Percentiles rank a stretch among this genome's conserved stretches.
phyloP scores from a whole-genome alignment of 1,139 yeast species.

The Sugiyamaella novakii region DNA sequence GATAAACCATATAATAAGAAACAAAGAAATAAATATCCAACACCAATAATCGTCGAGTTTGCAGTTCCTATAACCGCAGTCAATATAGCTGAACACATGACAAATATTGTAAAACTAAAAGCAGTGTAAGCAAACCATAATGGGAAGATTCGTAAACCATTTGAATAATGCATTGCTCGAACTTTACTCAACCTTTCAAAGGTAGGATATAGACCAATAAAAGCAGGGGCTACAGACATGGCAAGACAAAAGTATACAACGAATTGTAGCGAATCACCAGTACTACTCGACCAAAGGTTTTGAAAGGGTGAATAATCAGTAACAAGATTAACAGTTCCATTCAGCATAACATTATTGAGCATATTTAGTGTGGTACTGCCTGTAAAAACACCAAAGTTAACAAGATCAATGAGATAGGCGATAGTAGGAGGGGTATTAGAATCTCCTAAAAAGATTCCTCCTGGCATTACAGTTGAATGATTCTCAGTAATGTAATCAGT shows the following conservation, averaged over 20 bases:
- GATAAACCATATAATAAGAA: constrained; percentile 41
- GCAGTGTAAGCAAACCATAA: constrained; percentile 42
- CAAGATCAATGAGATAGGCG: constrained; percentile 37
- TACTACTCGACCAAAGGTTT: constrained; percentile 37
- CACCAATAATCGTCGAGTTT: constrained; percentile 33
- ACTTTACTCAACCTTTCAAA: constrained; percentile 42
- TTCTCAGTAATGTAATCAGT: constrained; percentile 29
- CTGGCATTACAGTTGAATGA: constrained; percentile 36
- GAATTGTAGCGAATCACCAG: constrained; percentile 43
- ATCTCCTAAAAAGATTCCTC: constrained; percentile 38
- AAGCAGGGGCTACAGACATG: constrained; percentile 44
- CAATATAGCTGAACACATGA: constrained; percentile 35
- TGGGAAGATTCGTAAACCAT: constrained; percentile 42
- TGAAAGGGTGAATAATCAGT: constrained; percentile 42
- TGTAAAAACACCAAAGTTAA: constrained; percentile 32
- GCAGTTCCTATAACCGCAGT: constrained; percentile 37
- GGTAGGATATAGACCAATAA: constrained; percentile 43
- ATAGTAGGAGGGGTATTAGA: constrained; percentile 29
- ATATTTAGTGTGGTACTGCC: constrained; percentile 37
- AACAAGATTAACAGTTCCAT: constrained; percentile 37
- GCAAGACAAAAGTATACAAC: constrained; percentile 42
- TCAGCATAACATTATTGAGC: constrained; percentile 36
- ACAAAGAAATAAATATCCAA: constrained; percentile 41
- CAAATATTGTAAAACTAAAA: constrained; percentile 35
- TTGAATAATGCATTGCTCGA: constrained; percentile 45